phyloP scores from a whole-genome alignment of 345 rosid genomes.

The Noccaea caerulescens region DNA sequence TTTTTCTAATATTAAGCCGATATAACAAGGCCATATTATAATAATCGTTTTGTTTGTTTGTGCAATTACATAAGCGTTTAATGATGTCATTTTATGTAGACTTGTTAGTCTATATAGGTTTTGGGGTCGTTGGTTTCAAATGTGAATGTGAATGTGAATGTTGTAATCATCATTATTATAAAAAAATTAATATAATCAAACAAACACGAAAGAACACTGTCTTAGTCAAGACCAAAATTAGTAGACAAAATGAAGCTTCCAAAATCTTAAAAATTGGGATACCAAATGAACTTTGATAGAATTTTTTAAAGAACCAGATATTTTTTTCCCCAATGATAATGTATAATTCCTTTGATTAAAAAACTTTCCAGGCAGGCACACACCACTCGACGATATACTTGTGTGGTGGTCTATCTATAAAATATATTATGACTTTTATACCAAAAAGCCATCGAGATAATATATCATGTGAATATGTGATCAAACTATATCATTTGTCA shows the following conservation, averaged over 20 bases:
- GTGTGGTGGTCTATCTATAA: slow-evolving; percentile 1
- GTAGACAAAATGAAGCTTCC: no score
- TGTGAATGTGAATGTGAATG: slow-evolving; percentile 3
- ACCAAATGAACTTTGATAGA: no score
- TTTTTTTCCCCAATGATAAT: no score
- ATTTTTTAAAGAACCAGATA: no score
- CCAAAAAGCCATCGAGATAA: slow-evolving; percentile 17
- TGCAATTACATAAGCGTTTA: slow-evolving; percentile 19
- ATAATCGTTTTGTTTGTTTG: slow-evolving; percentile 13
- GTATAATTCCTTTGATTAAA: no score
- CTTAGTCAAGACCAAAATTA: no score
- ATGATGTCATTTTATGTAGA: neutral
- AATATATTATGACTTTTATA: slow-evolving; percentile 6
- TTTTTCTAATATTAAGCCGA: slow-evolving; percentile 12
- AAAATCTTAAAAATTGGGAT: no score
- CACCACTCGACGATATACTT: neutral
- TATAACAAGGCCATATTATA: neutral
- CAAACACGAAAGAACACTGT: no score
- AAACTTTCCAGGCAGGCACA: slow-evolving; percentile 1
- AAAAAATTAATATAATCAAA: no score
- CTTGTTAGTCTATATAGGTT: neutral
- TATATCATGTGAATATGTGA: slow-evolving; percentile 3
- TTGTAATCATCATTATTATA: neutral
- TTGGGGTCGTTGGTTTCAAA: slow-evolving; percentile 5
- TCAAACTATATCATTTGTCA: neutral